phyloP scores from a whole-genome alignment of 768 basidiomycete species.

The Lentinula edodes region DNA sequence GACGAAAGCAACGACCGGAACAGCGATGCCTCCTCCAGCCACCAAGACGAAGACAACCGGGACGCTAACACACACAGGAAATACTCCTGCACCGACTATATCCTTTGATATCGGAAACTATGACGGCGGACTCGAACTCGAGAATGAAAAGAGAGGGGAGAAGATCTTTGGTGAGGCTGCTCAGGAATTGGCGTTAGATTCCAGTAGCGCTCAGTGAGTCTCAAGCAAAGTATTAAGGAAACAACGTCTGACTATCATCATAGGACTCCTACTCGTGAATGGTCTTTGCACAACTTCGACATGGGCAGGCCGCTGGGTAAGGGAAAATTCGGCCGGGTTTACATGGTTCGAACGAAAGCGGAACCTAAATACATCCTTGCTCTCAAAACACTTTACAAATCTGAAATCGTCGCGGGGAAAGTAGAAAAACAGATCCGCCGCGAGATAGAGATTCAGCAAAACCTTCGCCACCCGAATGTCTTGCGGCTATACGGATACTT shows the following conservation, averaged over 20 bases:
- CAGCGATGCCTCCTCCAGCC: slow-evolving; percentile 13
- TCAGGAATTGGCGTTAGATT: slow-evolving; percentile 78
- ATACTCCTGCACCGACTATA: slow-evolving; percentile 20
- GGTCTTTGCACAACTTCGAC: slow-evolving; percentile 83
- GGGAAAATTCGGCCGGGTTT: slow-evolving; percentile 97
- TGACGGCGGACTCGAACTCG: slow-evolving; percentile 94
- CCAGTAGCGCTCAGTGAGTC: slow-evolving; percentile 62
- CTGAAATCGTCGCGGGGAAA: slow-evolving; percentile 84
- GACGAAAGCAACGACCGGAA: slow-evolving; percentile 18
- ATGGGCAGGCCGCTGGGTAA: slow-evolving; percentile 97
- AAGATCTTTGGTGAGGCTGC: slow-evolving; percentile 74
- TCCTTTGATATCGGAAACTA: slow-evolving; percentile 80
- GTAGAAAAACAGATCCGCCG: slow-evolving; percentile 97
- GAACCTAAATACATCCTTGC: slow-evolving; percentile 92
- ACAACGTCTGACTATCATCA: background rate
- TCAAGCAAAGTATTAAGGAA: background rate
- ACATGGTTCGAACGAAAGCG: slow-evolving; percentile 92
- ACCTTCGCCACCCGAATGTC: slow-evolving; percentile 92
- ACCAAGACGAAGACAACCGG: slow-evolving; percentile 17
- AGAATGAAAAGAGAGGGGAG: slow-evolving; percentile 77
- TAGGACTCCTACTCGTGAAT: slow-evolving; percentile 76
- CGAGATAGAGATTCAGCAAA: slow-evolving; percentile 98
- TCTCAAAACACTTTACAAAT: slow-evolving; percentile 95
- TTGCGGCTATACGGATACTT: slow-evolving; percentile 95
- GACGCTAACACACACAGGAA: slow-evolving; percentile 32